Evolutionary conservation across 768 basidiomycete genomes (phyloP).

Genomic region (Mycena alexandri): DNA sequence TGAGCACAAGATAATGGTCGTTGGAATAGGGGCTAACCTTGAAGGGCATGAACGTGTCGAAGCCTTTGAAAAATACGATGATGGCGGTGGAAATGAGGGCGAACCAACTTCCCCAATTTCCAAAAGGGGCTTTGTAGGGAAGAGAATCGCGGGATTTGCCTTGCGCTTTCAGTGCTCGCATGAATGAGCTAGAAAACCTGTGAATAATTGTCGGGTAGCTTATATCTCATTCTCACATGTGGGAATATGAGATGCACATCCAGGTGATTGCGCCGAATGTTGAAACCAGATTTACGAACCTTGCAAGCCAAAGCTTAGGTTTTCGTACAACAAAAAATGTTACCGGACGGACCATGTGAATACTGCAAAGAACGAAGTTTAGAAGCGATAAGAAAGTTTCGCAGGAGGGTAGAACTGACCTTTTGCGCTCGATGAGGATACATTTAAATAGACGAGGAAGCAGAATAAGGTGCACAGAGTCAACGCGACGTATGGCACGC

Average conservation of each 20-base stretch:
- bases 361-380: slow-evolving; percentile 35
- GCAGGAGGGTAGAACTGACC: slow-evolving; percentile 50
- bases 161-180: slow-evolving; percentile 58
- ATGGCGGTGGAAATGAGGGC: slow-evolving; percentile 65
- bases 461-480: slow-evolving; percentile 68
- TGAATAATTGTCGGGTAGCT: background rate
- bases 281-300: slow-evolving; percentile 64
- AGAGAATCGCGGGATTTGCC: slow-evolving; percentile 57
- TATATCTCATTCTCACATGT: slow-evolving; percentile 59
- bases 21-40: slow-evolving; percentile 53
- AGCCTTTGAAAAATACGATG: slow-evolving; percentile 72
- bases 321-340: background rate
- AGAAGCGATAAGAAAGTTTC: too few relatives aligned
- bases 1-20: too few relatives aligned
- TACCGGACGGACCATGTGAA: slow-evolving; percentile 7
- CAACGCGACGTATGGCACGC: slow-evolving; percentile 66
- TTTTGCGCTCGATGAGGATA: slow-evolving; percentile 62
- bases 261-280: slow-evolving; percentile 64
- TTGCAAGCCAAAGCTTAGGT: slow-evolving; percentile 27
- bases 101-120: slow-evolving; percentile 72
- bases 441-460: slow-evolving; percentile 69
- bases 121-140: slow-evolving; percentile 71
- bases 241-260: slow-evolving; percentile 68
- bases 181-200: slow-evolving; percentile 52
- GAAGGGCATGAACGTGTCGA: slow-evolving; percentile 64